These are phyloP conservation scores for Poronia punctata DNA, from an alignment of 495 filamentous ascomycete genomes.

Conservation along the genomic window DNA sequence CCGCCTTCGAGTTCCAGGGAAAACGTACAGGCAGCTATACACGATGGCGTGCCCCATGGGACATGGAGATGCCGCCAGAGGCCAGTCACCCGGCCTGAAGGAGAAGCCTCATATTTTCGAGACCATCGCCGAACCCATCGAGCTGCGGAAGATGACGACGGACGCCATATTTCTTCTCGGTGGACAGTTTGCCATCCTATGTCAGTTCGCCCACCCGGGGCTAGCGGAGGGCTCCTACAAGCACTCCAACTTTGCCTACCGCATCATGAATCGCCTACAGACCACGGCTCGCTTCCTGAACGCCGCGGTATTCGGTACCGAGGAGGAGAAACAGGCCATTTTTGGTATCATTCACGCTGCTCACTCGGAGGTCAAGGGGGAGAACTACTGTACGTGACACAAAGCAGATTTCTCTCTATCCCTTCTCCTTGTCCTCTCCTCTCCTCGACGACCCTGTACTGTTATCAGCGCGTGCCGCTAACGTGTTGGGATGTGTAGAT, in stretches of 20 bases:
- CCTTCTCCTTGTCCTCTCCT: too few relatives aligned
- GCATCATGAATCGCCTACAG: constrained; percentile 34
- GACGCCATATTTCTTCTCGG: constrained; percentile 7
- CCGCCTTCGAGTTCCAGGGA: too few relatives aligned
- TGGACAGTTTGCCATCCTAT: constrained; percentile 8
- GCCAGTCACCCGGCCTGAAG: too few relatives aligned
- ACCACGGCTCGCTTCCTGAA: constrained; percentile 40
- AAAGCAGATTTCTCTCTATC: too few relatives aligned
- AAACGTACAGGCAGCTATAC: too few relatives aligned
- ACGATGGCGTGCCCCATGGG: too few relatives aligned
- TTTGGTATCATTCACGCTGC: constrained; percentile 33
- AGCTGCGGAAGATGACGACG: not conserved
- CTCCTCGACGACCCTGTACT: too few relatives aligned
- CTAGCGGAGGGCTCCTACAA: constrained; percentile 11
- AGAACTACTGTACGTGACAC: constrained; percentile 20
- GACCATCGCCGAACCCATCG: constrained; percentile 4
- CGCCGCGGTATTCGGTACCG: constrained; percentile 33
- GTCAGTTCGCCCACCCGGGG: constrained; percentile 11
- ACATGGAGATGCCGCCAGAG: too few relatives aligned
- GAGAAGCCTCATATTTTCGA: constrained; percentile 9
- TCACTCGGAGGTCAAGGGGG: constrained; percentile 26
- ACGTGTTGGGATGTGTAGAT: too few relatives aligned
- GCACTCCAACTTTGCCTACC: constrained; percentile 36
- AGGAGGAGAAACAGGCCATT: constrained; percentile 26
- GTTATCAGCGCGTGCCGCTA: too few relatives aligned